These are phyloP conservation scores for Colletotrichum sp. DNA, from an alignment of 2,329 filamentous ascomycete species.

Conservation along the genomic window DNA sequence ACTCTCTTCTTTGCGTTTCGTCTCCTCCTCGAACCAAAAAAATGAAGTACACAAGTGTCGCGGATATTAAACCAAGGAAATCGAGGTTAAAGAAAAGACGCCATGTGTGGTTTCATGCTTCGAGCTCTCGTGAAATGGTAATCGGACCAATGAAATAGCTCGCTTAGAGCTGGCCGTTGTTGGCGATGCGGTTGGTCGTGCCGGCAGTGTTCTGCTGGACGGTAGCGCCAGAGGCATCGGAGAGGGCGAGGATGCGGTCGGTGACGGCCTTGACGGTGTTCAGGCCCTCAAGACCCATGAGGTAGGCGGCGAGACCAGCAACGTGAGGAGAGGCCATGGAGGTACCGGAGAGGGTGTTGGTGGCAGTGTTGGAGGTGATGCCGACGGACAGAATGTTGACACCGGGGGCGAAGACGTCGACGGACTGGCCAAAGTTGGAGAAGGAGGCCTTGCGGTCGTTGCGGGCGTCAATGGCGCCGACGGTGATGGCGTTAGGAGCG, in stretches of 20 bases:
- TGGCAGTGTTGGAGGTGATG: slow-evolving; percentile 52
- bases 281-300: slow-evolving; percentile 63
- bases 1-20: neutral
- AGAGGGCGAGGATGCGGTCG: slow-evolving; percentile 58
- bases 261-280: slow-evolving; percentile 48
- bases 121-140: neutral
- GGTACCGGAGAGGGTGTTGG: slow-evolving; percentile 55
- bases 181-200: slow-evolving; percentile 61
- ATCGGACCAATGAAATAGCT: neutral
- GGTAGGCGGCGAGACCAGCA: slow-evolving; percentile 70
- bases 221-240: slow-evolving; percentile 45
- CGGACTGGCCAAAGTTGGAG: slow-evolving; percentile 61
- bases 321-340: slow-evolving; percentile 74
- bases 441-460: slow-evolving; percentile 56
- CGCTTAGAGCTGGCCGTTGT: slow-evolving; percentile 51
- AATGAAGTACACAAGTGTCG: neutral
- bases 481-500: slow-evolving; percentile 60
- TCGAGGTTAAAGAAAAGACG: neutral
- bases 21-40: neutral
- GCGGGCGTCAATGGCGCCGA: slow-evolving; percentile 61
- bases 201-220: slow-evolving; percentile 46
- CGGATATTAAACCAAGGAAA: slow-evolving; percentile 14
- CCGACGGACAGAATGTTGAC: slow-evolving; percentile 58
- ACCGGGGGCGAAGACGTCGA: slow-evolving; percentile 63
- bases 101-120: slow-evolving; percentile 4